These are phyloP conservation scores for Boletus patriciae DNA, from an alignment of 768 basidiomycete genomes.

Conservation along the genomic window DNA sequence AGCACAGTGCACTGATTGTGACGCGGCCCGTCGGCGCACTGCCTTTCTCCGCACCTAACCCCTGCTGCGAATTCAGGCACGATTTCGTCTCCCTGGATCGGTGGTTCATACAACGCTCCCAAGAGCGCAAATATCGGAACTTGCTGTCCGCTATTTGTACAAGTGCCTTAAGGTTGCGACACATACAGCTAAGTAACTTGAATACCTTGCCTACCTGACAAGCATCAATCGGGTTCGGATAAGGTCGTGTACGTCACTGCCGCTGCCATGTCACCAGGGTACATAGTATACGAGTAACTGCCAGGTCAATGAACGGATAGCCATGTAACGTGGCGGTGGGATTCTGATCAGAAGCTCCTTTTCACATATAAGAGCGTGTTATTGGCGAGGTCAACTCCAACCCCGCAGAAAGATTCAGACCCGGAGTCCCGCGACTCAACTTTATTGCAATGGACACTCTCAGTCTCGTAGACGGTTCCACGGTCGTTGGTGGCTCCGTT, in stretches of 20 bases:
- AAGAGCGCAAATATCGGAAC: background rate
- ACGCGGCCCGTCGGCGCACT: background rate
- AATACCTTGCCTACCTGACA: background rate
- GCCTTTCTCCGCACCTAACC: background rate
- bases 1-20: background rate
- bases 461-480: slow-evolving; percentile 44
- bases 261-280: background rate
- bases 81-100: too few species aligned
- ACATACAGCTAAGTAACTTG: background rate
- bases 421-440: background rate
- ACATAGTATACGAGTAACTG: too few species aligned
- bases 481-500: slow-evolving; percentile 45
- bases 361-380: background rate
- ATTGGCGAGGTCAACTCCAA: background rate
- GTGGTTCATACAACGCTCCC: too few species aligned
- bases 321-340: background rate
- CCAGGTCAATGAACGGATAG: too few species aligned
- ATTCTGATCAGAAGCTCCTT: background rate
- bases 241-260: background rate
- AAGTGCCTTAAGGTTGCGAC: background rate
- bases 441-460: slow-evolving; percentile 29
- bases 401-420: background rate
- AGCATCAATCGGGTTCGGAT: background rate
- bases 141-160: background rate
- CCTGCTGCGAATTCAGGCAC: background rate